Evolutionary conservation across 805 yeast genomes (phyloP).

Genomic region (Jamesozyma spencerorum): DNA sequence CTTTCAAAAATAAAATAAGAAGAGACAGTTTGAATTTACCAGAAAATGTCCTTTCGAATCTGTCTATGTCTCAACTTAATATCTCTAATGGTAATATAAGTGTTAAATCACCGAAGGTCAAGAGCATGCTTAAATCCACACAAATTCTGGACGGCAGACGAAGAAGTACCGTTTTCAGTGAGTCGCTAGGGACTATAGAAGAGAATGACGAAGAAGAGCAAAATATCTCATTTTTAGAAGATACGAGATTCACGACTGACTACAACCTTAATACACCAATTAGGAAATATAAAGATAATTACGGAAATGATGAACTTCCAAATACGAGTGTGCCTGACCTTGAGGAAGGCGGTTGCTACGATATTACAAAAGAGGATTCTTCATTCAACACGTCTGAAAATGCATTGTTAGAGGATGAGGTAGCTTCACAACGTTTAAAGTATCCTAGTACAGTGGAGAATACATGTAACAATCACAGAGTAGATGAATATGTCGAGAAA

Average conservation of each 20-base stretch:
- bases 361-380: slow-evolving; percentile 10
- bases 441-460: no score
- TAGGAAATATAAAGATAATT: neutral
- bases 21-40: slow-evolving; percentile 15
- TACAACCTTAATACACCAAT: neutral
- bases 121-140: neutral
- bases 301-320: neutral
- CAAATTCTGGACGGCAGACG: neutral
- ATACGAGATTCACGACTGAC: neutral
- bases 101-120: neutral
- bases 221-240: no score
- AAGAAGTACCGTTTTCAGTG: neutral
- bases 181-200: no score
- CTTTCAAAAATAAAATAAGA: slow-evolving; percentile 10
- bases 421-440: neutral
- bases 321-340: slow-evolving; percentile 40
- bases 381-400: slow-evolving; percentile 21
- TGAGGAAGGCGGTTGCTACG: slow-evolving; percentile 66
- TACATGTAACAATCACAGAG: no score
- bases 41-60: neutral
- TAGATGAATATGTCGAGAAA: no score
- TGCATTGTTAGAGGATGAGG: slow-evolving; percentile 23
- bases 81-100: neutral
- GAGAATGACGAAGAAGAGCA: no score
- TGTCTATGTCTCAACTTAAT: slow-evolving; percentile 1